A percentile compares a stretch with the other conserved stretches of the same genome.
Conservation (phyloP, 108 stramenopile species). For the Hondaea fermentalgiana region DNA sequence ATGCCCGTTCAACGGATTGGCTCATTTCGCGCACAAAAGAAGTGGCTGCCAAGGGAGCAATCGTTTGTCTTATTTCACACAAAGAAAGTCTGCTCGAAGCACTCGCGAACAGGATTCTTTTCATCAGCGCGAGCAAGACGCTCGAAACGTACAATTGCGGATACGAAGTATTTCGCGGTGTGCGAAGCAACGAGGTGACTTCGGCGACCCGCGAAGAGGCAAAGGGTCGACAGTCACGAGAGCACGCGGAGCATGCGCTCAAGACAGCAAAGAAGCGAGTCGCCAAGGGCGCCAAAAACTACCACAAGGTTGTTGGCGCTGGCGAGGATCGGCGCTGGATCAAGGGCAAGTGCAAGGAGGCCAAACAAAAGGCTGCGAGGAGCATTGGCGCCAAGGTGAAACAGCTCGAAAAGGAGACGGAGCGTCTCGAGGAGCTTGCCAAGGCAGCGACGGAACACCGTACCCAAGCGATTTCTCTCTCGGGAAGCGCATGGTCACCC, state of each 20-base stretch:
- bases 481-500: slow-evolving; percentile 24
- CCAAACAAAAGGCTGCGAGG: slow-evolving; percentile 55
- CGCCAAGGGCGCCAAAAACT: slow-evolving; percentile 37
- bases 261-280: slow-evolving; percentile 31
- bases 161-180: slow-evolving; percentile 34
- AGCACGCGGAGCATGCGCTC: slow-evolving; percentile 42
- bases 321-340: slow-evolving; percentile 42
- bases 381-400: slow-evolving; percentile 52
- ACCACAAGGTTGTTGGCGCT: slow-evolving; percentile 22
- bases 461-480: slow-evolving; percentile 30
- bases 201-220: slow-evolving; percentile 20
- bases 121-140: slow-evolving; percentile 48
- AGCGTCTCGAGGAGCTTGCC: slow-evolving; percentile 26
- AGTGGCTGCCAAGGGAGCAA: slow-evolving; percentile 31
- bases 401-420: slow-evolving; percentile 22
- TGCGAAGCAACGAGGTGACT: slow-evolving; percentile 8
- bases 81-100: slow-evolving; percentile 48
- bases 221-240: neutral
- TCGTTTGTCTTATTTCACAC: slow-evolving; percentile 55
- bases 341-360: slow-evolving; percentile 55
- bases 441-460: slow-evolving; percentile 27
- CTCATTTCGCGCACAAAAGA: slow-evolving; percentile 20
- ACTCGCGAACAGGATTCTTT: slow-evolving; percentile 46
- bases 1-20: slow-evolving; percentile 42
- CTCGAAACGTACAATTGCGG: slow-evolving; percentile 46